phyloP scores from a whole-genome alignment of 2,329 filamentous ascomycete genomes.

The Diaporthe velutina region DNA sequence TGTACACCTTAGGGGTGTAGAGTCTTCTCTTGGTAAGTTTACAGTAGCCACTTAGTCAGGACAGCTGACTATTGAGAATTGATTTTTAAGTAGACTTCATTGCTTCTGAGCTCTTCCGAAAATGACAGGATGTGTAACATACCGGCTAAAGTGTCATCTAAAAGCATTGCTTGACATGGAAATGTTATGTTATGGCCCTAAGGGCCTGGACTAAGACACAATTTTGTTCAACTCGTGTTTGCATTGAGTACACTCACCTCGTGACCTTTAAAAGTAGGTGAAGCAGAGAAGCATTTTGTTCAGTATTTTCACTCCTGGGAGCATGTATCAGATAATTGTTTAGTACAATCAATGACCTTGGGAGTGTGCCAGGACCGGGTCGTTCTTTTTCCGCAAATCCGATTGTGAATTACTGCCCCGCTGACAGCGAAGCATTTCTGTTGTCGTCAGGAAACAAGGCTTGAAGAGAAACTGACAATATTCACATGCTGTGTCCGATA shows the following conservation, averaged over 20 bases:
- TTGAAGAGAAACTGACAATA: no score
- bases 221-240: not conserved
- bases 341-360: not conserved
- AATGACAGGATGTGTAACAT: not conserved
- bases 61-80: not conserved
- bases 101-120: not conserved
- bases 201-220: not conserved
- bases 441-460: no score
- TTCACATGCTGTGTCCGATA: no score
- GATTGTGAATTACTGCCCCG: no score
- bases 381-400: not conserved
- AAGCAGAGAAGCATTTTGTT: not conserved
- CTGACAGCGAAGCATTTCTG: no score
- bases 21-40: not conserved
- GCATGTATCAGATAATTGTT: not conserved
- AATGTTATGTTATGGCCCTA: not conserved
- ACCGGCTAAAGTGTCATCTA: no score
- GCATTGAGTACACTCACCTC: not conserved
- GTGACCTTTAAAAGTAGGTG: not conserved
- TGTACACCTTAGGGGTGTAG: no score
- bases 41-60: not conserved
- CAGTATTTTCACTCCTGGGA: not conserved
- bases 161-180: not conserved
- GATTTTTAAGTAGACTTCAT: not conserved
- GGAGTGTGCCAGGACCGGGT: not conserved